These are phyloP conservation scores for Saksenaea oblongispora DNA, from an alignment of 371 early-diverging fungal genomes.

Conservation along the genomic window DNA sequence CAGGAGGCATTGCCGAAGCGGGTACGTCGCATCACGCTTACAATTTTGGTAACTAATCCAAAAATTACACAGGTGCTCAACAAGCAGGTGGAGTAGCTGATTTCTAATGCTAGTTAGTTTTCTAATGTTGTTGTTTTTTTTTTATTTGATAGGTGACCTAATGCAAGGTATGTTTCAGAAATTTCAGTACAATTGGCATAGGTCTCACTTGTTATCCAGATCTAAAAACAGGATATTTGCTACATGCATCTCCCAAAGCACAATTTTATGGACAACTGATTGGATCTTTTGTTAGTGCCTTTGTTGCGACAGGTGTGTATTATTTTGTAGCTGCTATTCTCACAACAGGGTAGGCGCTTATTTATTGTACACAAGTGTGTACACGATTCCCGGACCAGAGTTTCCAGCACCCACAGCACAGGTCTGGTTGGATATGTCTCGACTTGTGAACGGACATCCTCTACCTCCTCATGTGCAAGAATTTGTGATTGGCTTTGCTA, in stretches of 20 bases:
- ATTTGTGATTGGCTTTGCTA: conserved; percentile 60
- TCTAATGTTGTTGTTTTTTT: background rate
- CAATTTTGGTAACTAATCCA: conserved; percentile 6
- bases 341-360: conserved; percentile 51
- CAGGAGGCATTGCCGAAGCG: conserved; percentile 86
- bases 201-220: conserved; percentile 37
- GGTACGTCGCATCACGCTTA: conserved; percentile 31
- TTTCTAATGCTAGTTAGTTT: background rate
- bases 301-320: conserved; percentile 38
- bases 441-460: conserved; percentile 77
- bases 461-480: conserved; percentile 65
- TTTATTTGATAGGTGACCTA: conserved; percentile 58
- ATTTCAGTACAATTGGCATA: background rate
- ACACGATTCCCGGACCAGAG: conserved; percentile 71
- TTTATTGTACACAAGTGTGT: conserved; percentile 69
- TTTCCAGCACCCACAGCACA: conserved; percentile 81
- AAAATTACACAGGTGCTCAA: conserved; percentile 35
- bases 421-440: conserved; percentile 82
- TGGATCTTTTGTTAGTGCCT: conserved; percentile 69
- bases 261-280: conserved; percentile 87
- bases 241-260: conserved; percentile 81
- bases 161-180: conserved; percentile 60
- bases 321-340: conserved; percentile 22
- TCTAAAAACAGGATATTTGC: conserved; percentile 83
- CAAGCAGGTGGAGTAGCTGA: conserved; percentile 46